A percentile compares a stretch with the other conserved stretches of the same genome.
These are phyloP conservation scores for Camelina sativa DNA, from an alignment of 345 rosid species.

Conservation along the genomic window DNA sequence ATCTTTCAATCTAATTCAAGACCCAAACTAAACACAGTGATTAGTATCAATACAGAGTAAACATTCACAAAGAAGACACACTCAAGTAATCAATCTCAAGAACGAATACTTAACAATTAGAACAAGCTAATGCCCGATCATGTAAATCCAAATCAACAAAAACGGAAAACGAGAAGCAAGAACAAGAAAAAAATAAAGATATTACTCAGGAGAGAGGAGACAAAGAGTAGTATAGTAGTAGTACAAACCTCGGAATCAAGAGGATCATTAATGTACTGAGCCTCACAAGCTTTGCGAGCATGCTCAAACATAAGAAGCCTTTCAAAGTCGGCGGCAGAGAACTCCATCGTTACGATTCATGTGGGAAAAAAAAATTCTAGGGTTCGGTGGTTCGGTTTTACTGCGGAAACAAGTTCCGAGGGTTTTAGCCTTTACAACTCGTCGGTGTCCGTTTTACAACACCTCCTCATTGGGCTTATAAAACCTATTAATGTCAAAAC, in stretches of 20 bases:
- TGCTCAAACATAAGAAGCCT: slow-evolving; percentile 60
- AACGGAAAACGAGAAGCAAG: background rate
- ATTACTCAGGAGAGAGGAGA: background rate
- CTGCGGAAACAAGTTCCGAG: background rate
- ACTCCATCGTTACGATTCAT: slow-evolving; percentile 54
- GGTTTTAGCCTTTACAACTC: slow-evolving; percentile 25
- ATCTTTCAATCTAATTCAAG: background rate
- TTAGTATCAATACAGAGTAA: background rate
- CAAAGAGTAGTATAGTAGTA: background rate
- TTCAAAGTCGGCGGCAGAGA: slow-evolving; percentile 60
- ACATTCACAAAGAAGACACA: background rate
- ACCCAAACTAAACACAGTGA: background rate
- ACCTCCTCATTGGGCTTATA: slow-evolving; percentile 4
- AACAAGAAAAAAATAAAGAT: background rate
- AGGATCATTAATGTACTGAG: slow-evolving; percentile 60
- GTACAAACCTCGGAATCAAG: slow-evolving; percentile 63
- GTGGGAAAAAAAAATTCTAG: background rate
- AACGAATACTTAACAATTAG: background rate
- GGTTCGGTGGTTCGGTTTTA: slow-evolving; percentile 26
- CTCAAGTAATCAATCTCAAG: background rate
- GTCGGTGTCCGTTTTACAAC: background rate
- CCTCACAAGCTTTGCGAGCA: slow-evolving; percentile 60
- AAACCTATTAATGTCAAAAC: background rate
- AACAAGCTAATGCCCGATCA: background rate
- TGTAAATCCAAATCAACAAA: background rate